These are phyloP conservation scores for Penicillium italicum DNA, from an alignment of 2,329 filamentous ascomycete species.

Conservation along the genomic window DNA sequence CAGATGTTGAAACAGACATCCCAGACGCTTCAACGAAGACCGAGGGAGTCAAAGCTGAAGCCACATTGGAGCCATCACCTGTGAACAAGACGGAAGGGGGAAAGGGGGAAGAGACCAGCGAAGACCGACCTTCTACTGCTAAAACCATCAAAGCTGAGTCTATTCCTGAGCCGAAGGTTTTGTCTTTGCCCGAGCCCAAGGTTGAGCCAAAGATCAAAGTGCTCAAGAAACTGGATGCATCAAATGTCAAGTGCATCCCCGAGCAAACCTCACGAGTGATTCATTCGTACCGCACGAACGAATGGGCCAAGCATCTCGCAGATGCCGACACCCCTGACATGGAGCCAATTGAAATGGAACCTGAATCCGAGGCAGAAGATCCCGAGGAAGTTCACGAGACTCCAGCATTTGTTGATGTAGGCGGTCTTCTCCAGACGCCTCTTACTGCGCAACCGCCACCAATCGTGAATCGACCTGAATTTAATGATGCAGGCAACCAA, in stretches of 20 bases:
- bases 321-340: slow-evolving; percentile 68
- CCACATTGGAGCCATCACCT: not conserved
- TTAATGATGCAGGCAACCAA: slow-evolving; percentile 15
- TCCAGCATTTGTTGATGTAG: slow-evolving; percentile 60
- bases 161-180: not conserved
- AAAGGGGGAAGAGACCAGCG: not conserved
- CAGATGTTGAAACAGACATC: not conserved
- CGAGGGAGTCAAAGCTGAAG: not conserved
- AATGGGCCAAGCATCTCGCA: slow-evolving; percentile 90
- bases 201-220: slow-evolving; percentile 1
- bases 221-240: slow-evolving; percentile 27
- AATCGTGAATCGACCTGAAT: slow-evolving; percentile 23
- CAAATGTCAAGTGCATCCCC: slow-evolving; percentile 58
- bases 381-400: slow-evolving; percentile 44
- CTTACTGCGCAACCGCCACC: slow-evolving; percentile 48
- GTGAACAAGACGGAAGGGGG: not conserved
- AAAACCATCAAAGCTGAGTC: not conserved
- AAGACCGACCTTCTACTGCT: not conserved
- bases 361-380: slow-evolving; percentile 31
- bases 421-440: slow-evolving; percentile 63
- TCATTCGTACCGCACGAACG: slow-evolving; percentile 82
- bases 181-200: not conserved
- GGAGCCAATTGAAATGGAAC: slow-evolving; percentile 39
- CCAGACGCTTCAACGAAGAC: not conserved
- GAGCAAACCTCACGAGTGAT: slow-evolving; percentile 71